Evolutionary conservation across 495 filamentous ascomycete species (phyloP).

Genomic region (Pseudevernia furfuracea): DNA sequence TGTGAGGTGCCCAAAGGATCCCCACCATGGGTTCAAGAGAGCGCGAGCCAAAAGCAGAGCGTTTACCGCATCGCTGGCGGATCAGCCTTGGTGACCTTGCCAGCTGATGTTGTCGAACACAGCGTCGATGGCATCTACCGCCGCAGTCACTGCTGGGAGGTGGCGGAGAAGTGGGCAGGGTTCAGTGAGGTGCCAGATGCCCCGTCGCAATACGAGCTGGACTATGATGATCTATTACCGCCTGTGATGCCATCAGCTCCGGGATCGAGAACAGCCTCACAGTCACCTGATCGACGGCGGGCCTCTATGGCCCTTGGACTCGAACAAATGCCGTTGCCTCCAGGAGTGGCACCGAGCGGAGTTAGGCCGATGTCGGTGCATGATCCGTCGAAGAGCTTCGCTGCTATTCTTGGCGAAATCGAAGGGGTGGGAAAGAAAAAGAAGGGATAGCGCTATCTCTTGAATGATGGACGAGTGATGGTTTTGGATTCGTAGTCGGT

Average conservation of each 20-base stretch:
- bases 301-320: conserved; percentile 42
- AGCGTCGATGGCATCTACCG: conserved; percentile 85
- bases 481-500: not conserved
- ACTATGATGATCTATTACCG: conserved; percentile 30
- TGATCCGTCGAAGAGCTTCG: conserved; percentile 47
- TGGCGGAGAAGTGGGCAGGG: conserved; percentile 64
- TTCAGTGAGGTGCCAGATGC: conserved; percentile 1
- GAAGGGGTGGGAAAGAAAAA: conserved; percentile 41
- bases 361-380: conserved; percentile 35
- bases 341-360: conserved; percentile 43
- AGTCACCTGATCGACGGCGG: conserved; percentile 37
- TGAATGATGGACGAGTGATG: not conserved
- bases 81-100: conserved; percentile 64
- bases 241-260: conserved; percentile 32
- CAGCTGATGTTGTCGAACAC: conserved; percentile 76
- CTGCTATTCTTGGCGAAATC: conserved; percentile 43
- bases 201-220: conserved; percentile 23
- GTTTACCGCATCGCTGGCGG: conserved; percentile 76
- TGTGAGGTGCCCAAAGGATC: conserved; percentile 79
- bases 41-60: conserved; percentile 54
- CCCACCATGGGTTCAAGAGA: conserved; percentile 76
- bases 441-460: not conserved
- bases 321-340: conserved; percentile 46
- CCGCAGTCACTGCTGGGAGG: conserved; percentile 84
- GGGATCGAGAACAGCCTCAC: conserved; percentile 35